Evolutionary conservation across 2,329 filamentous ascomycete genomes (phyloP), one percentile per base, ranked within the genome.

Genomic region (Colletotrichum trifolii): DNA sequence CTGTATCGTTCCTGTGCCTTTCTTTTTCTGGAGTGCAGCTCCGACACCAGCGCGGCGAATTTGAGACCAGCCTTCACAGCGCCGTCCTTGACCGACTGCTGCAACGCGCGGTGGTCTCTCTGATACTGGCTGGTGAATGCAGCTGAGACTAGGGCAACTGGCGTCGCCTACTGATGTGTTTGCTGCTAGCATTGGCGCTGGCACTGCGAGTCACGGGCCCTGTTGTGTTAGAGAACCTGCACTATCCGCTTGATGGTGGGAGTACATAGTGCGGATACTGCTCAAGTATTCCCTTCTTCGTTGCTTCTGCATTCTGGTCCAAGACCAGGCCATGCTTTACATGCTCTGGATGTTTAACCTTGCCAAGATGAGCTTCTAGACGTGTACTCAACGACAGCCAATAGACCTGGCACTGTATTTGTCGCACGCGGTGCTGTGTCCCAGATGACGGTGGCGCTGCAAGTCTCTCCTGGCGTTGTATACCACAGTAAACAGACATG

Each of bases 1-100:
- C 46, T 49, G 15, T 43, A 66, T 57, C 13, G 15, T 63, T 56
- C 48, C 47, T 48, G 36, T 45, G 13, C 9, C 34, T 39, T 66
- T 48, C 59, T 63, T 45, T 42, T 63, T 57, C 48, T 15, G 63
- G 47, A 34, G 8, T 8, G 11, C 15, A 47, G 50, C 52, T 63
- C 52, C 58, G 58, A 36, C 38, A 38, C 38, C 40, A 49, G 33
- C 38, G 35, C 46, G 42, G 12, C 36, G 13, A 48, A 53, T 10
- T 10, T 46, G 33, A 59, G 63, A 48, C 58, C 42, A 49, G 33
- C 13, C 35, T 46, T 35, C 33, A 48, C 25, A 12, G n/a, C 25
- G 25, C 25, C 25, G 25, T 25, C 25, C 25, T 25, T 25, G 25
- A 43, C 55, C 36, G 46, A 25, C 45, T 58, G 38, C 46, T 36